Percentiles rank a stretch among this genome's conserved stretches.
These are phyloP conservation scores for Colletotrichum sp. DNA, from an alignment of 2,329 filamentous ascomycete species.

Conservation along the genomic window DNA sequence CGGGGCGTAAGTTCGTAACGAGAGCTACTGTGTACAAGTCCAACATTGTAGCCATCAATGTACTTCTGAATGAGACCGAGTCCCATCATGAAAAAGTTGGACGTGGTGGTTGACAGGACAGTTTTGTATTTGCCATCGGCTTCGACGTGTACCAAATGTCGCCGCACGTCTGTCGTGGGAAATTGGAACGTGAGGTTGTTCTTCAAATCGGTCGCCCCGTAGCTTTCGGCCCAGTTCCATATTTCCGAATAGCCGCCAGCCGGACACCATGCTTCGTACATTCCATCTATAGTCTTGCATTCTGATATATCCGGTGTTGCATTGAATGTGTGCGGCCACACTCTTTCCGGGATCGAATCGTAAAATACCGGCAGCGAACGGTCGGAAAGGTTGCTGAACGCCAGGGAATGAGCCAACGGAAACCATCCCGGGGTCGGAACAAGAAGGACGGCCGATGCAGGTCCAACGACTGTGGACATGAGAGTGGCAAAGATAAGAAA, in stretches of 20 bases:
- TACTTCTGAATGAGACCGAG: not conserved
- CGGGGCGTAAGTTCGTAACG: not conserved
- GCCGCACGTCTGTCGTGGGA: not conserved
- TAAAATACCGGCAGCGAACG: not conserved
- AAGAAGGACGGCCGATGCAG: constrained; percentile 17
- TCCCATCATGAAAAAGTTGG: not conserved
- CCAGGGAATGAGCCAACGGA: not conserved
- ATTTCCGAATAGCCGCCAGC: not conserved
- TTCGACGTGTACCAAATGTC: not conserved
- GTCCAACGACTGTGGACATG: constrained; percentile 5
- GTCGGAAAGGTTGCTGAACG: not conserved
- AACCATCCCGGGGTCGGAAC: constrained; percentile 9
- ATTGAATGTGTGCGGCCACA: not conserved
- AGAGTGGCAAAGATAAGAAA: constrained; percentile 1
- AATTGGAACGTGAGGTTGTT: not conserved
- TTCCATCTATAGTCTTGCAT: not conserved
- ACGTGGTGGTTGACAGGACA: not conserved
- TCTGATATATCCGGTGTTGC: not conserved
- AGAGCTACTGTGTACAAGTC: not conserved
- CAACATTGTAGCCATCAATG: not conserved
- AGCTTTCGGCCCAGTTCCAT: not conserved
- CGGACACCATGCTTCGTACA: not conserved
- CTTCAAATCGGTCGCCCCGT: not conserved
- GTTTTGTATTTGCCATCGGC: not conserved
- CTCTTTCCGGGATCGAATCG: not conserved